These are phyloP conservation scores for Vicia sativa DNA, from an alignment of 306 rosid genomes.

Conservation along the genomic window DNA sequence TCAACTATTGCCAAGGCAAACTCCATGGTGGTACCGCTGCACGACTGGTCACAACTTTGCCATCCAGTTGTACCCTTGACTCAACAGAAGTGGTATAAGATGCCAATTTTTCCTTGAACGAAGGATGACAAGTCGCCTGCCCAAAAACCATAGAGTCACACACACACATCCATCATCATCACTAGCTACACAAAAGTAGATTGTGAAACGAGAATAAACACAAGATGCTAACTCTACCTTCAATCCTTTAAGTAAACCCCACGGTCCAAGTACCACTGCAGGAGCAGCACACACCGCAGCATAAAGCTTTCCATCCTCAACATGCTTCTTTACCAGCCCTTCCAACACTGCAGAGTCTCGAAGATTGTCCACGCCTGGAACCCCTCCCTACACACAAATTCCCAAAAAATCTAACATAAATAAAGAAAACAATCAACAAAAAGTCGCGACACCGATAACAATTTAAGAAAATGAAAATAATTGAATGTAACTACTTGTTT, in stretches of 20 bases:
- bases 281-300: slow-evolving; percentile 97
- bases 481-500: neutral
- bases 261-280: slow-evolving; percentile 79
- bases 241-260: slow-evolving; percentile 90
- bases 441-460: neutral
- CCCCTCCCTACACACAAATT: slow-evolving; percentile 71
- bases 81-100: slow-evolving; percentile 68
- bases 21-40: slow-evolving; percentile 97
- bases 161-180: slow-evolving; percentile 7
- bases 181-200: slow-evolving; percentile 11
- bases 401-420: neutral
- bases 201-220: neutral
- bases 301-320: slow-evolving; percentile 68
- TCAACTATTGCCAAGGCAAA: slow-evolving; percentile 72
- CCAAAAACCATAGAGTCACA: slow-evolving; percentile 35
- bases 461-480: neutral
- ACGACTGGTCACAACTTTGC: slow-evolving; percentile 79
- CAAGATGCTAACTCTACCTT: slow-evolving; percentile 53
- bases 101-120: slow-evolving; percentile 76
- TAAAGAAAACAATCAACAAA: neutral
- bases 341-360: slow-evolving; percentile 40
- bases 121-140: slow-evolving; percentile 88
- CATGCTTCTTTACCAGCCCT: slow-evolving; percentile 57
- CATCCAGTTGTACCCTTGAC: slow-evolving; percentile 87
- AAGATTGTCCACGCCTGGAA: slow-evolving; percentile 67